These are phyloP conservation scores for Oryza brachyantha DNA, from an alignment of 176 grass and related monocot genomes.

Conservation along the genomic window DNA sequence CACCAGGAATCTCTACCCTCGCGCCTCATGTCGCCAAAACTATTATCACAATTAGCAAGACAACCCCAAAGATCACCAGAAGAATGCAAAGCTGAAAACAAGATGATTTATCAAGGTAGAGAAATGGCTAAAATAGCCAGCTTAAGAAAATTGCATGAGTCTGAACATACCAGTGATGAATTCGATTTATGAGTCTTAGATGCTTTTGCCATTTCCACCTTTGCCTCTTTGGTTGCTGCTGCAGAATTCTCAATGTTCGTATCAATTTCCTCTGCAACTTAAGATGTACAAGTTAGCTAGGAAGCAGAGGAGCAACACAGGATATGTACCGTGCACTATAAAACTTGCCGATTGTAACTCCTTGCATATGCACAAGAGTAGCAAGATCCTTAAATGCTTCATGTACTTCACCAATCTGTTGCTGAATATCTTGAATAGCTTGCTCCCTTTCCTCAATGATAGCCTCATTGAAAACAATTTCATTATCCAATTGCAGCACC, in stretches of 20 bases:
- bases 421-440: constrained; percentile 89
- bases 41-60: constrained; percentile 65
- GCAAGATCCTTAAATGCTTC: constrained; percentile 97
- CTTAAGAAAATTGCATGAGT: not conserved
- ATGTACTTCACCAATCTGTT: constrained; percentile 94
- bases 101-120: not conserved
- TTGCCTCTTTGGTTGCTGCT: constrained; percentile 56
- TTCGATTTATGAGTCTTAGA: constrained; percentile 88
- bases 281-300: constrained; percentile 13
- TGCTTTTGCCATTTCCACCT: constrained; percentile 60
- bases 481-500: constrained; percentile 86
- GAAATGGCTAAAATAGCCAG: constrained; percentile 13
- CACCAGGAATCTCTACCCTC: not conserved
- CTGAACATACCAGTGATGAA: constrained; percentile 67
- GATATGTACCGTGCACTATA: not conserved
- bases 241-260: constrained; percentile 75
- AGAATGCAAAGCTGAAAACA: constrained; percentile 59
- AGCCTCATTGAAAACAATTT: constrained; percentile 92
- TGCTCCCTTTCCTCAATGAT: constrained; percentile 97
- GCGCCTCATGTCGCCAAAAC: constrained; percentile 45
- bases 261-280: constrained; percentile 77
- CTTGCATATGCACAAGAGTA: constrained; percentile 85
- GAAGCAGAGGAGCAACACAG: not conserved
- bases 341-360: constrained; percentile 64
- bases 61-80: constrained; percentile 63